These are phyloP conservation scores for Teratosphaeria epicoccoides DNA, from an alignment of 2,329 filamentous ascomycete species.

Conservation along the genomic window DNA sequence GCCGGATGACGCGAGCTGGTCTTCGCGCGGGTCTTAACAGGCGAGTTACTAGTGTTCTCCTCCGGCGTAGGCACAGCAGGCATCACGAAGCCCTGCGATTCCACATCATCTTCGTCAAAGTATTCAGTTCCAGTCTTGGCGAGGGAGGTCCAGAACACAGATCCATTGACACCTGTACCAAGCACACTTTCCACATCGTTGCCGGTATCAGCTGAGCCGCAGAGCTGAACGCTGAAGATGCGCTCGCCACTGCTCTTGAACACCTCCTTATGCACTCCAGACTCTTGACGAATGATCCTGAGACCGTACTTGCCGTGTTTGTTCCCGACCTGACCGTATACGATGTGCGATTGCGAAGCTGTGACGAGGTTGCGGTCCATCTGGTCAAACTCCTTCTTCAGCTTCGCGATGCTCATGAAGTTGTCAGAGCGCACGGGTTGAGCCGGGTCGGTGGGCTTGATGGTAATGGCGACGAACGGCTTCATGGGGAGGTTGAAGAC, in stretches of 20 bases:
- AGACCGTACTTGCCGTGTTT: slow-evolving; percentile 71
- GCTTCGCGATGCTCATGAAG: slow-evolving; percentile 81
- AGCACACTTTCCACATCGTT: slow-evolving; percentile 70
- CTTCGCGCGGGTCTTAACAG: slow-evolving; percentile 84
- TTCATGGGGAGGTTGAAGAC: slow-evolving; percentile 96
- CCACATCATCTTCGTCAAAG: slow-evolving; percentile 66
- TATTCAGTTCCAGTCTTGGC: slow-evolving; percentile 56
- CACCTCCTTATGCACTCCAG: slow-evolving; percentile 81
- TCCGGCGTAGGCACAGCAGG: slow-evolving; percentile 78
- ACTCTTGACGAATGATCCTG: slow-evolving; percentile 86
- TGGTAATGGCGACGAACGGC: slow-evolving; percentile 82
- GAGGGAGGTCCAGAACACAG: slow-evolving; percentile 90
- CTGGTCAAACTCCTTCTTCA: slow-evolving; percentile 95
- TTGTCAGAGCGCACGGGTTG: slow-evolving; percentile 58
- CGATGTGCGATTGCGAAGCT: slow-evolving; percentile 82
- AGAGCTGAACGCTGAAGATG: slow-evolving; percentile 87
- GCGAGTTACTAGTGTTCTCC: slow-evolving; percentile 76
- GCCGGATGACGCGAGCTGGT: slow-evolving; percentile 81
- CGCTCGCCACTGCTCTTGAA: slow-evolving; percentile 88
- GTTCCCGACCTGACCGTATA: slow-evolving; percentile 66
- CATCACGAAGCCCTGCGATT: slow-evolving; percentile 78
- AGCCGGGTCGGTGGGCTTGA: slow-evolving; percentile 44
- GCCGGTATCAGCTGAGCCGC: slow-evolving; percentile 47
- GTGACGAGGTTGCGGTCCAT: slow-evolving; percentile 88
- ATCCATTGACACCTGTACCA: slow-evolving; percentile 85